Base-by-base conservation (phyloP, 306 rosid genomes). In the Corylus americana region DNA sequence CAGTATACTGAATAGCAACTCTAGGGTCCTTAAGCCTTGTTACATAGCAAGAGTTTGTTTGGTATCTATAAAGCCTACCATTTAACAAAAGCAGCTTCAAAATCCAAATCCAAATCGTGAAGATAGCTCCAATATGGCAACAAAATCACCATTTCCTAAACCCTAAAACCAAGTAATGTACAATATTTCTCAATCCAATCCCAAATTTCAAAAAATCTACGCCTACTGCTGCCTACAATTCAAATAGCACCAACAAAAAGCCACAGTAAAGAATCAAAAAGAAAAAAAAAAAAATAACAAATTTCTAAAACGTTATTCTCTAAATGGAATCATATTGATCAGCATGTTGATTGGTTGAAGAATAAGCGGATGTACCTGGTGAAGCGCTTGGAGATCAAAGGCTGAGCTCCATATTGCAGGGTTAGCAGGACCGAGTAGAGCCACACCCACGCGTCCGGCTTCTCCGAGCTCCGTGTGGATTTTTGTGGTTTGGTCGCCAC, bases 381-480 rank as follows among this genome's bases (percentile, higher is more conserved):
- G 81, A 75, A 93, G 63, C 92, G 89, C 87, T 91, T 91, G 77
- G 99, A 91, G 85, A 96, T 91, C 83, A 96, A 86, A 71, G 99
- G 98, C 85, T 96, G 99, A 82, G 90, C 98, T 35, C 99, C 99
- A 39, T 96, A 96, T 48, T 96, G 99, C 53, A 96, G 84, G 80
- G 98, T 80, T 79, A 96, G 98, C 27, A 96, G 88, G 74, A 89
- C 25, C 70, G 99, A 93, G 82, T 73, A 95, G 74, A 91, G 78
- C 78, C 81, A 86, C 71, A 93, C 84, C 84, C 84, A 90, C 0
- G 87, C 17, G 74, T 64, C 78, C 79, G 73, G 78, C 55, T 83
- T 67, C 35, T 74, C 70, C n/a, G 83, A 79, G 75, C 51, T 72
- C 39, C 62, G 77, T 48, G 77, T 20, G 68, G 88, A 73, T 39